Evolutionary conservation across 768 basidiomycete species (phyloP).

Genomic region (Galerina sulciceps): DNA sequence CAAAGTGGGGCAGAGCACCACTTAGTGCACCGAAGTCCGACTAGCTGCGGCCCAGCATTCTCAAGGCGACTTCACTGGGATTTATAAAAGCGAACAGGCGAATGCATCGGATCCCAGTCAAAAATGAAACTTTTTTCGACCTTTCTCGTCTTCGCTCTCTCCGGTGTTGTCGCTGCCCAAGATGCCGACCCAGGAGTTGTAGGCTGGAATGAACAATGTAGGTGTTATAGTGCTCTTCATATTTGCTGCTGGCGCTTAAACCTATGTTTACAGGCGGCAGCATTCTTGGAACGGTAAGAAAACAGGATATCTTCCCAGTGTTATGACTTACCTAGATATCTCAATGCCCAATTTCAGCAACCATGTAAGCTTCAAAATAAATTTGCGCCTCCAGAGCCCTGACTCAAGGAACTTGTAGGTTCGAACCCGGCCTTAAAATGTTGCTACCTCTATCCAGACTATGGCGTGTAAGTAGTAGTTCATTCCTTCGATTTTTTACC

Average conservation of each 20-base stretch:
- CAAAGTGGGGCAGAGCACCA: too few relatives aligned
- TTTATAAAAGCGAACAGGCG: neutral
- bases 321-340: neutral
- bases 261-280: neutral
- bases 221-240: neutral
- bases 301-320: neutral
- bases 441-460: slow-evolving; percentile 13
- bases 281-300: neutral
- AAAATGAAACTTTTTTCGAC: neutral
- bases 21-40: neutral
- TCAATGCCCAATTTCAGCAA: neutral
- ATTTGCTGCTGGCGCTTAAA: neutral
- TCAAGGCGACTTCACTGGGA: neutral
- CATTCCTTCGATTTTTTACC: too few relatives aligned
- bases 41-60: neutral
- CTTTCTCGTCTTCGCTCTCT: neutral
- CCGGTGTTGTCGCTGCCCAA: slow-evolving; percentile 1
- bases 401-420: neutral
- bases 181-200: neutral
- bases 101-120: neutral
- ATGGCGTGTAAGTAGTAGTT: slow-evolving; percentile 9
- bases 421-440: slow-evolving; percentile 2
- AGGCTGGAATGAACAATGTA: slow-evolving; percentile 9
- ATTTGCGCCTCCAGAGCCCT: neutral
- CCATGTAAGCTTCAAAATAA: neutral